Evolutionary conservation across 2,329 filamentous ascomycete genomes (phyloP), one percentile per base, ranked within the genome.

Genomic region (Trichoderma sp.): DNA sequence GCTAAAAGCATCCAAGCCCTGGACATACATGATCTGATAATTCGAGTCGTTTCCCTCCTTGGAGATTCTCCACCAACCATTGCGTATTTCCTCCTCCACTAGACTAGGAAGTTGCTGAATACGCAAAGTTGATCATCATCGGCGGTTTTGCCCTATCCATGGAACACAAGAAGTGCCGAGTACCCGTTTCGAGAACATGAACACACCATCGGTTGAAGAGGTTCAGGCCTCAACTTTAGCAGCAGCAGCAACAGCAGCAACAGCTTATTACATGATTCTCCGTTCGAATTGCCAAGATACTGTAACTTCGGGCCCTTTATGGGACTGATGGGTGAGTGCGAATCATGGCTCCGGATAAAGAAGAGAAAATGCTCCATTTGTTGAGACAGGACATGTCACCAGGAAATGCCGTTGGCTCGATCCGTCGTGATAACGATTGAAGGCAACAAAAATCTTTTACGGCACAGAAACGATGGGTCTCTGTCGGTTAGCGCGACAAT

Each of bases 401-500:
- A 3, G 27, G 18, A 18, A 7, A 56, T 68, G 29, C 45, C n/a
- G 14, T 21, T 68, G 29, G 45, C 53, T 35, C 4, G 9, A 53
- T 21, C 45, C n/a, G 45, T 8, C n/a, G 35, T 12, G 14, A 56
- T 33, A 68, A 24, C 16, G 2, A 56, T 24, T 8, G 53, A 68
- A n/a, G 41, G 65, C 29, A 68, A 24, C 50, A 60, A 60, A 60
- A 60, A 60, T 29, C 7, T 69, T 69, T 59, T 69, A 59, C 65
- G 65, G n/a, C n/a, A 69, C 14, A 59, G 50, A 69, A 59, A 6
- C 24, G 50, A 56, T 68, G 65, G 65, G 65, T 56, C 65, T 68
- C 65, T 56, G 8, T 14, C 27, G 56, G 8, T 8, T 56, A 68
- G 65, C 56, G 65, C 12, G n/a, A 11, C 12, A 18, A 18, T 6